These are phyloP conservation scores for Blastocystis sp. DNA, from an alignment of 352 stramenopile genomes.

Conservation along the genomic window DNA sequence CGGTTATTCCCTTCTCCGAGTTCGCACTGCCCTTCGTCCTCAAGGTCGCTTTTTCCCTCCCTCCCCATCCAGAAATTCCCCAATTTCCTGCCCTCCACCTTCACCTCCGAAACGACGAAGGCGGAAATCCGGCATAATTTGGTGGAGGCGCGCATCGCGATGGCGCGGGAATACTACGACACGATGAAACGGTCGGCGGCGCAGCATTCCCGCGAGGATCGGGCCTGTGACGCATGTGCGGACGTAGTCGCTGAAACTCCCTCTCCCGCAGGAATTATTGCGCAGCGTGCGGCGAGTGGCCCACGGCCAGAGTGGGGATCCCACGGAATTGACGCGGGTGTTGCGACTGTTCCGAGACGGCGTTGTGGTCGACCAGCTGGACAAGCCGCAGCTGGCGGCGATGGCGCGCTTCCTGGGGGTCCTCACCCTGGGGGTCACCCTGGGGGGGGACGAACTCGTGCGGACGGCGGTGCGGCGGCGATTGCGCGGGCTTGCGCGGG, in stretches of 20 bases:
- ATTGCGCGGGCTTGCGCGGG: not conserved
- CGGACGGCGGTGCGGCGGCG: not conserved
- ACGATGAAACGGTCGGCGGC: not conserved
- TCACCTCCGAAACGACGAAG: constrained; percentile 53
- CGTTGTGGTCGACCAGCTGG: constrained; percentile 29
- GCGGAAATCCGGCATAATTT: constrained; percentile 7
- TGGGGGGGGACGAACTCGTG: constrained; percentile 12
- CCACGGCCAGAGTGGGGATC: constrained; percentile 1
- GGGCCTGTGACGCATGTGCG: not conserved
- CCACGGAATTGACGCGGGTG: constrained; percentile 8
- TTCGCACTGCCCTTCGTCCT: constrained; percentile 50
- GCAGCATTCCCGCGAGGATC: constrained; percentile 18
- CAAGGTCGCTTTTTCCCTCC: not conserved
- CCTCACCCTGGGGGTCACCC: not conserved
- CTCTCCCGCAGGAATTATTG: not conserved
- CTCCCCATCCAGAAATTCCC: constrained; percentile 45
- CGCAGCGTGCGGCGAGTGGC: not conserved
- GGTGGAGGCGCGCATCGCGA: constrained; percentile 15
- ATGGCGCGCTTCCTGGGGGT: constrained; percentile 34
- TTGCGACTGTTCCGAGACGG: constrained; percentile 30
- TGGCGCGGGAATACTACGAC: constrained; percentile 51
- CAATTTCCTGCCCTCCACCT: constrained; percentile 52
- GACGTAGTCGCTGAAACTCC: not conserved
- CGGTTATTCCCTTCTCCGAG: constrained; percentile 51
- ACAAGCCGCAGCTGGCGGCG: constrained; percentile 7